Percentiles rank a stretch among this genome's conserved stretches.
Conservation (phyloP, 23 red algal genomes). For the Gracilaria gracilis region DNA sequence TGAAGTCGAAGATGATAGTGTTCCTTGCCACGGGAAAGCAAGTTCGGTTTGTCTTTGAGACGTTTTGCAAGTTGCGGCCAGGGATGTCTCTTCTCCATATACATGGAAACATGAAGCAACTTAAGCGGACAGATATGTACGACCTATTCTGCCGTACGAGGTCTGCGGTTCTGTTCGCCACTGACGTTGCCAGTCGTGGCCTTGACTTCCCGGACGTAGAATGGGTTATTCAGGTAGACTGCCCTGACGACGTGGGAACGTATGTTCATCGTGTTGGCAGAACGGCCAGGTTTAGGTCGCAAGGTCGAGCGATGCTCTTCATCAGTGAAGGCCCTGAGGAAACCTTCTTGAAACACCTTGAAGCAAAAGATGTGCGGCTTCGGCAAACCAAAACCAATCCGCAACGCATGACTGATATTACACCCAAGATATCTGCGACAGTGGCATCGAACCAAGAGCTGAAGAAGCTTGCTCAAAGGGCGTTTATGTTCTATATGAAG, state of each 20-base stretch:
- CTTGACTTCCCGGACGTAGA: slow-evolving; percentile 95
- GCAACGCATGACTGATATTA: slow-evolving; percentile 63
- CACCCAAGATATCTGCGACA: slow-evolving; percentile 62
- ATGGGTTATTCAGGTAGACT: slow-evolving; percentile 98
- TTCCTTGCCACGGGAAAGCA: slow-evolving; percentile 97
- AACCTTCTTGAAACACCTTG: slow-evolving; percentile 67
- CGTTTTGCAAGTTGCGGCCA: slow-evolving; percentile 91
- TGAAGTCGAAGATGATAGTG: slow-evolving; percentile 90
- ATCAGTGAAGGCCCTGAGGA: slow-evolving; percentile 70
- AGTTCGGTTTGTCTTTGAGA: slow-evolving; percentile 94
- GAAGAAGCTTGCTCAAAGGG: slow-evolving; percentile 86
- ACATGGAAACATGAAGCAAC: slow-evolving; percentile 92
- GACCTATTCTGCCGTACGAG: slow-evolving; percentile 80
- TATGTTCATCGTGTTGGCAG: slow-evolving; percentile 98
- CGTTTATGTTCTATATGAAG: slow-evolving; percentile 87
- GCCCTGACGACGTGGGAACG: slow-evolving; percentile 80
- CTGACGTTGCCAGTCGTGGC: slow-evolving; percentile 96
- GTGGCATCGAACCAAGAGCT: slow-evolving; percentile 84
- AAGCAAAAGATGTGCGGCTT: slow-evolving; percentile 36
- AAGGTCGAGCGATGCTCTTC: slow-evolving; percentile 84
- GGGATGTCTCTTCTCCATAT: slow-evolving; percentile 90
- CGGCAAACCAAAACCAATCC: slow-evolving; percentile 62
- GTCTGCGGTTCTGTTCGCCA: slow-evolving; percentile 83
- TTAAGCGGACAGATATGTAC: slow-evolving; percentile 84
- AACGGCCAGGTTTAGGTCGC: slow-evolving; percentile 83